Base-by-base conservation (phyloP, 768 basidiomycete genomes). In the Boletus vermiculosoides region DNA sequence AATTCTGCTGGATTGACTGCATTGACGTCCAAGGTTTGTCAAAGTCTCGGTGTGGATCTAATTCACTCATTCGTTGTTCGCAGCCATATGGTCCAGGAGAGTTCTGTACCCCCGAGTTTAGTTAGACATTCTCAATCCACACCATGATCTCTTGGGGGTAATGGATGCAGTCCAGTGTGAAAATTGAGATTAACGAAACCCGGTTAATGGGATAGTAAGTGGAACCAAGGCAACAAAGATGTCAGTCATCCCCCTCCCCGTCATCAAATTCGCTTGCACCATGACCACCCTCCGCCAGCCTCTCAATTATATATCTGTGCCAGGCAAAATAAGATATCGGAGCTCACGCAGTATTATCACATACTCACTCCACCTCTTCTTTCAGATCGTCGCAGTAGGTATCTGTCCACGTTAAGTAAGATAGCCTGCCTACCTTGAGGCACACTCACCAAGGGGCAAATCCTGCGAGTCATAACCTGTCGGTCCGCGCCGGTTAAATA, bases 11-110 rank as follows among this genome's bases (percentile, higher is more conserved):
- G 92, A 40, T 76, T 96, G 56, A 97, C 95, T 25, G 76, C 90
- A 39, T 78, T 94, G 34, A 81, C 85, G 20, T 78, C 80, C 46
- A 89, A 92, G 82, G 92, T 90, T 57, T 42, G 76, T 62, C 33
- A 16, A 30, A 13, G 7, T 54, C 37, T 23, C 37, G 20, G 31
- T n/a, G 45, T 13, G 41, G 13, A 37, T 31, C n/a, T 20, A 31
- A 44, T 60, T 28, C 31, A 31, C 56, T 56, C 51, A 65, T 48
- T 58, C 47, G 48, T 57, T 52, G 52, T 58, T 64, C 12, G 20
- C 46, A 97, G 92, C 95, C 94, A 33, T 94, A 93, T 64, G 94
- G 95, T 55, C 95, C 94, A 37, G 94, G 94, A 65, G 90, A 94
- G 70, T 85, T 85, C 68, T 97, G 94, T 73, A 75, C 74, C 62